Conservation (phyloP, 345 rosid genomes). For the Reutealis trisperma region DNA sequence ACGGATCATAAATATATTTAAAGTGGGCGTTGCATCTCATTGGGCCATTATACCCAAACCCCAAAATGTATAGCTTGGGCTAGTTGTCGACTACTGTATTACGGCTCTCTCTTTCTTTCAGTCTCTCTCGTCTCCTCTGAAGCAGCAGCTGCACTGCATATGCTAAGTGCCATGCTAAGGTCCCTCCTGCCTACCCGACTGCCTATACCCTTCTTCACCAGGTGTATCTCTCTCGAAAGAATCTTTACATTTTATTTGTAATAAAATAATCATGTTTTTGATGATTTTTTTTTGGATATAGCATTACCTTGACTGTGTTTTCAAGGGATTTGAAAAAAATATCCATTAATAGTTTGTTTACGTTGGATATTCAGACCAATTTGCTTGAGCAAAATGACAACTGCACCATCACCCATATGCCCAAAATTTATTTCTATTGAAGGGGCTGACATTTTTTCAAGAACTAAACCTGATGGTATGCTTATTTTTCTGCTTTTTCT, state of each 20-base stretch:
- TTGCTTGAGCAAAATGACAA: conserved; percentile 46
- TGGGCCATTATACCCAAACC: too few relatives aligned
- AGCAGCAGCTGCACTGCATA: too few relatives aligned
- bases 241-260: neutral
- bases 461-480: conserved; percentile 52
- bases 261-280: too few relatives aligned
- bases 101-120: too few relatives aligned
- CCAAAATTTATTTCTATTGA: conserved; percentile 59
- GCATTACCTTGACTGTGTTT: neutral
- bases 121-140: too few relatives aligned
- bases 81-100: too few relatives aligned
- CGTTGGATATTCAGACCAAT: conserved; percentile 23
- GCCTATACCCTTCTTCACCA: neutral
- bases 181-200: neutral
- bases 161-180: neutral
- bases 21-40: too few relatives aligned
- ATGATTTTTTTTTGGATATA: neutral
- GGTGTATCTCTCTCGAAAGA: neutral
- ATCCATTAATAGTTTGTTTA: neutral
- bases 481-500: neutral
- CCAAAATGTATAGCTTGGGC: too few relatives aligned
- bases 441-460: conserved; percentile 41
- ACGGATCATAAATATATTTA: too few relatives aligned
- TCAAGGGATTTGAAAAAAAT: neutral
- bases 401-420: conserved; percentile 36